Evolutionary conservation across 805 yeast species (phyloP).

Genomic region (Ogataea corticis): DNA sequence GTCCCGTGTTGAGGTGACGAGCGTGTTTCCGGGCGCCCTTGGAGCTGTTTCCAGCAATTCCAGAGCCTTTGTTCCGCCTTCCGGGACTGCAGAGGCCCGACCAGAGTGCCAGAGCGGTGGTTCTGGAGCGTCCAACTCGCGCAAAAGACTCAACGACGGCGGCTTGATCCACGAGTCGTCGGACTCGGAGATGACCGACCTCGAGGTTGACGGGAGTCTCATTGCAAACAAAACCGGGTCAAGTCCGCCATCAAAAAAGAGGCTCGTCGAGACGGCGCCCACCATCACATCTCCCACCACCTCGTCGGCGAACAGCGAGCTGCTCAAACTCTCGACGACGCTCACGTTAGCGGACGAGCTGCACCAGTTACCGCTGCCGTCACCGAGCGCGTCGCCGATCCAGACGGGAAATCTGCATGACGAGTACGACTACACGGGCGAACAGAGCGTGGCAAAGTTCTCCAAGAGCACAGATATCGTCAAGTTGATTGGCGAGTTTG

Average conservation of each 20-base stretch:
- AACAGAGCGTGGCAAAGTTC: conserved; percentile 8
- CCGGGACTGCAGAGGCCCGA: too few relatives aligned
- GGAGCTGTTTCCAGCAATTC: background rate
- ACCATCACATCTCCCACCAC: conserved; percentile 18
- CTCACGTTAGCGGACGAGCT: conserved; percentile 25
- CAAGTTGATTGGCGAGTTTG: conserved; percentile 38
- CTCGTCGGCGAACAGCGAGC: conserved; percentile 15
- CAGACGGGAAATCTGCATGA: conserved; percentile 34
- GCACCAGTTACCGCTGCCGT: conserved; percentile 59
- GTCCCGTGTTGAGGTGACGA: conserved; percentile 11
- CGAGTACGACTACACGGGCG: conserved; percentile 22
- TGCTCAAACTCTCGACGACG: conserved; percentile 14
- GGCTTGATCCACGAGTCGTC: conserved; percentile 9
- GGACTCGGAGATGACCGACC: conserved; percentile 24
- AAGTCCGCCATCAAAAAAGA: conserved; percentile 23
- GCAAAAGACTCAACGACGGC: conserved; percentile 21
- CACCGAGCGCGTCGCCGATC: conserved; percentile 65
- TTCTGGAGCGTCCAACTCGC: conserved; percentile 8
- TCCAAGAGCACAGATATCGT: conserved; percentile 33
- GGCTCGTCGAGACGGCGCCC: conserved; percentile 17
- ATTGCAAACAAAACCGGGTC: conserved; percentile 14
- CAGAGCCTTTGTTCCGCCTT: too few relatives aligned
- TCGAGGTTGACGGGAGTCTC: conserved; percentile 14
- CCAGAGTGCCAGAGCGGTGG: background rate
- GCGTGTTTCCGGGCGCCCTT: conserved; percentile 14